phyloP scores from a whole-genome alignment of 345 rosid species.

The Eucalyptus curtisii region DNA sequence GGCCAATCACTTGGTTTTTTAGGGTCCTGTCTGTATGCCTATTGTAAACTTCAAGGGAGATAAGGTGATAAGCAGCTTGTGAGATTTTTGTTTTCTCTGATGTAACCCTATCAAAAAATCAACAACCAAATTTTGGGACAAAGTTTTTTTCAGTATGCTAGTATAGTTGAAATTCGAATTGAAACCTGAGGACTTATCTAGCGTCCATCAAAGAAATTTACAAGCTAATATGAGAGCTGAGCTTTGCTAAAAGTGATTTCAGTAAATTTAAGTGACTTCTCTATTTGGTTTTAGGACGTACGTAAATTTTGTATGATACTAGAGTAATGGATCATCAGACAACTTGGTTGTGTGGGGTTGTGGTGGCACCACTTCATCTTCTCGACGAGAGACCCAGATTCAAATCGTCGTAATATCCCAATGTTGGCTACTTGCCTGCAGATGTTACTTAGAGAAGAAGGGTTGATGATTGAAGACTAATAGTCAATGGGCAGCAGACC shows the following conservation, averaged over 20 bases:
- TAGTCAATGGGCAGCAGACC: not conserved
- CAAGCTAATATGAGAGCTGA: not conserved
- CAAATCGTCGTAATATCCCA: not conserved
- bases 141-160: not conserved
- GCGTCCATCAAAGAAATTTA: not conserved
- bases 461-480: not conserved
- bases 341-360: not conserved
- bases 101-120: not conserved
- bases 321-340: not conserved
- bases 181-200: not conserved
- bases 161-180: not conserved
- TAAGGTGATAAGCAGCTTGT: not conserved
- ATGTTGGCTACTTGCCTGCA: not conserved
- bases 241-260: not conserved
- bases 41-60: slow-evolving; percentile 29
- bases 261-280: not conserved
- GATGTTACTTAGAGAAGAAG: not conserved
- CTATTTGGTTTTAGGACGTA: not conserved
- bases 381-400: not conserved
- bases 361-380: not conserved
- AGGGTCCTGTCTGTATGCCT: slow-evolving; percentile 48
- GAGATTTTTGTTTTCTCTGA: not conserved
- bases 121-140: not conserved
- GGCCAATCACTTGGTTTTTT: slow-evolving; percentile 47
- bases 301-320: not conserved